Conservation (phyloP, 1,284 basidiomycete species). For the Marasmius sp. region DNA sequence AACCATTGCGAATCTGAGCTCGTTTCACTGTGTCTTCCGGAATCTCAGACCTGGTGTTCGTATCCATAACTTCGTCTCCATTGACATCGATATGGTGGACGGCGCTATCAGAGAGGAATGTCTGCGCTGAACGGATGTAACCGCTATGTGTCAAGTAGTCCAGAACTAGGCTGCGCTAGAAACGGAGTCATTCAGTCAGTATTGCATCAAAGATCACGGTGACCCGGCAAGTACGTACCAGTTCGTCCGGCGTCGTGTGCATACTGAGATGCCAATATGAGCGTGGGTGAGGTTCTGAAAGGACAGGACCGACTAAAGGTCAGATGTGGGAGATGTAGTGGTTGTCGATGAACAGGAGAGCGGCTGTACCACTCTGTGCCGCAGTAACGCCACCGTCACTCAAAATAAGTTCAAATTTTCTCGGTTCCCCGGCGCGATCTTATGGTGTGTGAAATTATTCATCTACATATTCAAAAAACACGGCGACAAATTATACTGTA, state of each 20-base stretch:
- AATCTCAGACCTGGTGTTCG: slow-evolving; percentile 27
- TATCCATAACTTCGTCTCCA: slow-evolving; percentile 57
- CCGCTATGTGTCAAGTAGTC: slow-evolving; percentile 80
- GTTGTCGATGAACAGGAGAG: background rate
- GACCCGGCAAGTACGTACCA: background rate
- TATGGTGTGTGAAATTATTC: too few relatives aligned
- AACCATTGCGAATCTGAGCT: slow-evolving; percentile 60
- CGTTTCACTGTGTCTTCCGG: slow-evolving; percentile 45
- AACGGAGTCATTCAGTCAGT: background rate
- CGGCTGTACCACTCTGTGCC: too few relatives aligned
- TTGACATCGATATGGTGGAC: slow-evolving; percentile 63
- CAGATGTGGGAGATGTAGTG: too few relatives aligned
- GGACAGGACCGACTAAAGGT: too few relatives aligned
- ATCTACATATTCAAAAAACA: too few relatives aligned
- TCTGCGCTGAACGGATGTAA: slow-evolving; percentile 68
- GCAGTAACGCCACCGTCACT: too few relatives aligned
- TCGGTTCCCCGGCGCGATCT: too few relatives aligned
- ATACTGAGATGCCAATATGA: background rate
- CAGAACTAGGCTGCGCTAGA: slow-evolving; percentile 71
- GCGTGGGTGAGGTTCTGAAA: too few relatives aligned
- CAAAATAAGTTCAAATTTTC: too few relatives aligned
- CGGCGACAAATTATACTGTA: too few relatives aligned
- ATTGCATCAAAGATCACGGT: background rate
- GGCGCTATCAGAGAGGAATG: slow-evolving; percentile 67
- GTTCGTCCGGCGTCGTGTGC: background rate